Evolutionary conservation across 2,329 filamentous ascomycete species (phyloP), one percentile per base, ranked within the genome.

Genomic region (Pseudocercospora fuligena): DNA sequence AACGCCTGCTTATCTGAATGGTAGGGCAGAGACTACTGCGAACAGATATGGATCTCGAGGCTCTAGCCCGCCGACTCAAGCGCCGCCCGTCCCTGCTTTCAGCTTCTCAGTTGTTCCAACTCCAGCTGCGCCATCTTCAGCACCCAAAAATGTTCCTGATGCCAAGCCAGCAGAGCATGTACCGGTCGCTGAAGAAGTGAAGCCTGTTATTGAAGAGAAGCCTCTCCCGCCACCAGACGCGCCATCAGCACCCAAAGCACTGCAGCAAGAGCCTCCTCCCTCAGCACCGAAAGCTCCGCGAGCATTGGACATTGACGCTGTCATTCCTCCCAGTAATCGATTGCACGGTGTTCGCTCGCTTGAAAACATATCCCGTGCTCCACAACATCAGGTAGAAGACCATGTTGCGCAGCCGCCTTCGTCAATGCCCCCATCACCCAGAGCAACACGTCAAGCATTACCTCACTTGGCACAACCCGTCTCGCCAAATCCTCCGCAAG

Each of bases 21-120:
- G 80, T 60, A 80, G 83, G 47, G 79, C 79, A 46, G 82, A 84
- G 66, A 78, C 80, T 7, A 82, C 81, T 1, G 76, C 78, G 67
- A 82, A 83, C 68, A 78, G 81, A 47, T 83, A 83, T 73, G 80
- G 78, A 46, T 80, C 80, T 57, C 81, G 82, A 62, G 77, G 80
- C n/a, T 78, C 78, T 60, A 85, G 84, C 19, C 85, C 85, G 11
- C 84, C 85, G 43, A 84, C 84, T 29, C 83, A 85, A 67, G 84
- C 84, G 27, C 83, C 83, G 16, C 80, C 82, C 61, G 84, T 87
- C 14, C 85, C 85, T 27, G 84, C 85, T n/a, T 87, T 87, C 75
- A 77, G 74, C 46, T 69, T 78, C 33, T 75, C 75, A 5, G 71
- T 77, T 29, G 73, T 73, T 5, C 71, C 78, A 25, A 66, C 74